Evolutionary conservation across 768 basidiomycete genomes (phyloP).

Genomic region (Podaxis pistillaris): DNA sequence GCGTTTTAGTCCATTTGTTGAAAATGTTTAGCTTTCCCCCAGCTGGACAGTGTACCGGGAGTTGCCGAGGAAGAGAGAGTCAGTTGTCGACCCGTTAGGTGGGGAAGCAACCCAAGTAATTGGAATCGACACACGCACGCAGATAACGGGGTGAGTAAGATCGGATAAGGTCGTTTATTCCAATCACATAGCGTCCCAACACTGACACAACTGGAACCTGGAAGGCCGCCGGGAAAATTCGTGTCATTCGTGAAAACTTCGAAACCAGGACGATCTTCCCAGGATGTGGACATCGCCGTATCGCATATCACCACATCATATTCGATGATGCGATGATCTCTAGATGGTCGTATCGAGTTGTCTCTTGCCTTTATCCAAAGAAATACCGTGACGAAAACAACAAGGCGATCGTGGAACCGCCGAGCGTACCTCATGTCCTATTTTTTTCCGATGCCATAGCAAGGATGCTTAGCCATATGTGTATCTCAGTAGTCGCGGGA

Average conservation of each 20-base stretch:
- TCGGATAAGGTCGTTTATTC: neutral
- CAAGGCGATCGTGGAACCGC: too few species aligned
- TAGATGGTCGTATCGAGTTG: too few species aligned
- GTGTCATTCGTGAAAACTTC: neutral
- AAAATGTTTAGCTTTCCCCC: neutral
- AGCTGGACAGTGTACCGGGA: neutral
- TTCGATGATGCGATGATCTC: neutral
- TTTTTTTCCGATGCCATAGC: too few species aligned
- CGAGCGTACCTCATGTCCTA: too few species aligned
- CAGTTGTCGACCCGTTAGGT: neutral
- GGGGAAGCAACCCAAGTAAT: neutral
- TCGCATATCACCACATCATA: neutral
- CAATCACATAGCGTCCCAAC: neutral
- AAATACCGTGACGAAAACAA: too few species aligned
- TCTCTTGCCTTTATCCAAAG: neutral
- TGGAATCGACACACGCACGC: neutral
- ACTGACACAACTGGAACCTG: neutral
- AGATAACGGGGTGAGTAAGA: neutral
- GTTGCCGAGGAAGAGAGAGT: neutral
- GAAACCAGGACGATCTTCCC: neutral
- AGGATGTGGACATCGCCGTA: neutral
- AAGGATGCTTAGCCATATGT: too few species aligned
- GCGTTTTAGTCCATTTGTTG: neutral
- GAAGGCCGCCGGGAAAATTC: neutral
- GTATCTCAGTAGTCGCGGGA: too few species aligned